phyloP scores from a whole-genome alignment of 805 yeast genomes.

The Sungouiozyma ichnusensis region DNA sequence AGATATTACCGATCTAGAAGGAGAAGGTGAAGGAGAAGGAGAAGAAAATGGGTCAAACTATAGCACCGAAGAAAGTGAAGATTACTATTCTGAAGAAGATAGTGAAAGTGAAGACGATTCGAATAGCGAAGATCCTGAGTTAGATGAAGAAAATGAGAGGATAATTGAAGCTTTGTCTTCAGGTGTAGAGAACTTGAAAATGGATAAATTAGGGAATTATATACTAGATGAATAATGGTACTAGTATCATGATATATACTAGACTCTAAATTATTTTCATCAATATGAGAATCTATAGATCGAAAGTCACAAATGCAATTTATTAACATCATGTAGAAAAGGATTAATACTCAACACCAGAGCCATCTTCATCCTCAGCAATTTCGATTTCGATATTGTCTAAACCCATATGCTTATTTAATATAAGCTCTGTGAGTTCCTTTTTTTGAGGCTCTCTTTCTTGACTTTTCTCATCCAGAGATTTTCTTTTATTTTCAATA shows the following conservation, averaged over 20 bases:
- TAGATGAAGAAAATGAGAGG: conserved; percentile 41
- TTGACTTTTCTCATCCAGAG: conserved; percentile 13
- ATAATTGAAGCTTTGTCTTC: conserved; percentile 60
- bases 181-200: conserved; percentile 57
- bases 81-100: conserved; percentile 19
- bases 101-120: conserved; percentile 25
- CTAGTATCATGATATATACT: background rate
- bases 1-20: conserved; percentile 25
- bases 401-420: conserved; percentile 12
- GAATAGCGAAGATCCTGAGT: conserved; percentile 27
- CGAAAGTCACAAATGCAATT: too few species aligned
- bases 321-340: too few species aligned
- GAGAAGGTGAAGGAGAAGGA: conserved; percentile 51
- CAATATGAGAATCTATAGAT: too few species aligned
- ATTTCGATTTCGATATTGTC: conserved; percentile 23
- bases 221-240: conserved; percentile 44
- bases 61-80: conserved; percentile 21
- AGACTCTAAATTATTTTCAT: background rate
- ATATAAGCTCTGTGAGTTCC: conserved; percentile 23
- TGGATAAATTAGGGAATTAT: conserved; percentile 78
- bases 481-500: conserved; percentile 15
- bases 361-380: conserved; percentile 26
- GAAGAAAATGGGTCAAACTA: conserved; percentile 32
- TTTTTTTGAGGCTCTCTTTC: conserved; percentile 28
- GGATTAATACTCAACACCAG: conserved; percentile 30